Percentiles rank a stretch among this genome's conserved stretches.
These are phyloP conservation scores for Trichoderma sp. DNA, from an alignment of 2,329 filamentous ascomycete genomes.

Conservation along the genomic window DNA sequence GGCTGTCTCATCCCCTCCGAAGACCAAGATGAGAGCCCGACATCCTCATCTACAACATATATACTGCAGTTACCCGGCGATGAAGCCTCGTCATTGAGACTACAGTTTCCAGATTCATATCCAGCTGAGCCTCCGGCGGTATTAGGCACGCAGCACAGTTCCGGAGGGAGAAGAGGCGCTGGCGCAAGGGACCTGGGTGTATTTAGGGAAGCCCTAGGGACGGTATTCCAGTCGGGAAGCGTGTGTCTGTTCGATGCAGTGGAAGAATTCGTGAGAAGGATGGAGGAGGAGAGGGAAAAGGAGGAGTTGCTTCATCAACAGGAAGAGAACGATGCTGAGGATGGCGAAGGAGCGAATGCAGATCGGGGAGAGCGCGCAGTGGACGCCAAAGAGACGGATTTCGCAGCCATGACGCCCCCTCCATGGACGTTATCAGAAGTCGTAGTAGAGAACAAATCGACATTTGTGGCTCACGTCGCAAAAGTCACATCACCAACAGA, in stretches of 20 bases:
- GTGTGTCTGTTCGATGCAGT: slow-evolving; percentile 92
- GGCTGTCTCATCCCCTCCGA: slow-evolving; percentile 53
- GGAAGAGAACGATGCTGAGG: slow-evolving; percentile 24
- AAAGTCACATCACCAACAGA: slow-evolving; percentile 66
- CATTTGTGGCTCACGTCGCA: slow-evolving; percentile 78
- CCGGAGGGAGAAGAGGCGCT: slow-evolving; percentile 69
- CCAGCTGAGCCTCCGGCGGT: slow-evolving; percentile 71
- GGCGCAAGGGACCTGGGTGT: slow-evolving; percentile 68
- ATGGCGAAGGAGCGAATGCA: slow-evolving; percentile 10
- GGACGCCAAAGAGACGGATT: slow-evolving; percentile 22
- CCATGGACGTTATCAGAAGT: slow-evolving; percentile 73
- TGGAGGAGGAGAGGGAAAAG: slow-evolving; percentile 32
- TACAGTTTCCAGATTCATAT: slow-evolving; percentile 72
- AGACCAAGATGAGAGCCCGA: slow-evolving; percentile 25
- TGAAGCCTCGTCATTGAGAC: slow-evolving; percentile 54
- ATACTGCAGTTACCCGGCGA: slow-evolving; percentile 66
- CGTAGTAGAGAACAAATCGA: slow-evolving; percentile 78
- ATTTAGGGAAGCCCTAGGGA: slow-evolving; percentile 63
- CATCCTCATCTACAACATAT: slow-evolving; percentile 35
- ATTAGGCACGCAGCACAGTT: slow-evolving; percentile 76
- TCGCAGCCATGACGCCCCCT: slow-evolving; percentile 37
- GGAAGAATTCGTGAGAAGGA: slow-evolving; percentile 61
- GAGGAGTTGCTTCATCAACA: slow-evolving; percentile 26
- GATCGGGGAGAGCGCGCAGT: slow-evolving; percentile 20
- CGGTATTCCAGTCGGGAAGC: slow-evolving; percentile 68